Evolutionary conservation across 2,329 filamentous ascomycete genomes (phyloP).

Genomic region (Fusarium robinianum): DNA sequence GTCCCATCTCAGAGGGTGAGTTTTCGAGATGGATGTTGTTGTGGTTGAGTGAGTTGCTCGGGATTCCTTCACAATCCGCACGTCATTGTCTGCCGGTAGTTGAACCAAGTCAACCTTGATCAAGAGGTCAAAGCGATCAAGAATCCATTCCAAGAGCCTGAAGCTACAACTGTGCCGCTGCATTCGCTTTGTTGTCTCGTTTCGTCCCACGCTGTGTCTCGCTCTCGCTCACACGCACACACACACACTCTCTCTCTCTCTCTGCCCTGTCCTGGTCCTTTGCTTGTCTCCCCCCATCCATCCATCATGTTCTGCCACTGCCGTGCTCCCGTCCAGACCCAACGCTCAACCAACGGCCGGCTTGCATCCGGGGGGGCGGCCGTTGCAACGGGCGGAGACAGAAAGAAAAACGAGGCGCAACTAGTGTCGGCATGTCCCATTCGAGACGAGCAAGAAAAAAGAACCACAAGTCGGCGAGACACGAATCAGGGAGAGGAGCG

Average conservation of each 20-base stretch:
- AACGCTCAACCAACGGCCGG: conserved; percentile 13
- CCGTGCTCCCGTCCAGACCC: no score
- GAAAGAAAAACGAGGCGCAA: conserved; percentile 24
- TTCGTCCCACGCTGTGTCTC: conserved; percentile 7
- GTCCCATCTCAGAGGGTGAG: no score
- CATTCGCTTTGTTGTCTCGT: conserved; percentile 1
- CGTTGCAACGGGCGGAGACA: conserved; percentile 14
- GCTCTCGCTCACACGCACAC: conserved; percentile 3
- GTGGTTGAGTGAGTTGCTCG: no score
- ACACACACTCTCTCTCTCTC: no score
- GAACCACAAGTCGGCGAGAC: no score
- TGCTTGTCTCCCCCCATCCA: no score
- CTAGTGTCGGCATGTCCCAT: conserved; percentile 28
- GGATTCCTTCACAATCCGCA: no score
- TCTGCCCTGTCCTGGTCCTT: no score
- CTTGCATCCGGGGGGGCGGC: conserved; percentile 25
- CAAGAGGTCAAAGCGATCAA: not conserved
- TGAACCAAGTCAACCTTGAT: not conserved
- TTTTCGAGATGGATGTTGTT: no score
- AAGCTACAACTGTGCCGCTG: not conserved
- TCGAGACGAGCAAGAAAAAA: not conserved
- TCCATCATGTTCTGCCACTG: not conserved
- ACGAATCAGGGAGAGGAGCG: no score
- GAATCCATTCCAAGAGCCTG: not conserved
- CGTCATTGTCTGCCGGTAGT: no score